Conservation (phyloP, 192 early-diverging fungal species). For the Thamnidium elegans region DNA sequence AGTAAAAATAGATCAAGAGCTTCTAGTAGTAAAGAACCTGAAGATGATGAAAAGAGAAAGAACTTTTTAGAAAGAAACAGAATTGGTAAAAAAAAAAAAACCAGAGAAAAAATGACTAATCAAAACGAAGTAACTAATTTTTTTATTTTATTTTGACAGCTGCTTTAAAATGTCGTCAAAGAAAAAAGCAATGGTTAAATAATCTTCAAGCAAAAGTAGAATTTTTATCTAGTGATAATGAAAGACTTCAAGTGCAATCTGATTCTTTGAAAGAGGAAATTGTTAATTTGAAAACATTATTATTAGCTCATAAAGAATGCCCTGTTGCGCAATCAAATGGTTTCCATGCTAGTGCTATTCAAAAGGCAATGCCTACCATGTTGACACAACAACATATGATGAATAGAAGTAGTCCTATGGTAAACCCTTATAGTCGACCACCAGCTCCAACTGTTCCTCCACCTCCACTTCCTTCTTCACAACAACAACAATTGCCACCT, state of each 20-base stretch:
- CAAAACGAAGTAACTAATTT: not conserved
- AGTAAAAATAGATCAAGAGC: not conserved
- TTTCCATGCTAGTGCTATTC: slow-evolving; percentile 18
- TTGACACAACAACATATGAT: slow-evolving; percentile 2
- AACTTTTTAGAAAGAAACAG: slow-evolving; percentile 92
- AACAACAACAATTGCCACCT: no score
- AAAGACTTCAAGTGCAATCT: slow-evolving; percentile 59
- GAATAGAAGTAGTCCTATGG: not conserved
- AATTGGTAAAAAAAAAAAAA: slow-evolving; percentile 52
- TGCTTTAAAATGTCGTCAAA: slow-evolving; percentile 89
- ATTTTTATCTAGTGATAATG: slow-evolving; percentile 68
- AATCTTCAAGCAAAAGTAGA: slow-evolving; percentile 75
- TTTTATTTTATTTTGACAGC: slow-evolving; percentile 55
- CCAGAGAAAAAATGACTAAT: not conserved
- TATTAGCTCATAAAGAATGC: slow-evolving; percentile 81
- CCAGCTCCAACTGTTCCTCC: not conserved
- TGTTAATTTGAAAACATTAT: slow-evolving; percentile 72
- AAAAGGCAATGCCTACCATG: slow-evolving; percentile 14
- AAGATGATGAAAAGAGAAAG: slow-evolving; percentile 71
- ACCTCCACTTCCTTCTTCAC: not conserved
- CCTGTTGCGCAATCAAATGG: slow-evolving; percentile 70
- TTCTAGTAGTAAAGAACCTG: slow-evolving; percentile 13
- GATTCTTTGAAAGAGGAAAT: slow-evolving; percentile 69
- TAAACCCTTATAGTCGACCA: no score
- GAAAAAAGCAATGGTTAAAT: slow-evolving; percentile 91